Percentiles rank a stretch among this genome's conserved stretches.
phyloP scores from a whole-genome alignment of 2,329 filamentous ascomycete species.

The Aspergillus eucalypticola region DNA sequence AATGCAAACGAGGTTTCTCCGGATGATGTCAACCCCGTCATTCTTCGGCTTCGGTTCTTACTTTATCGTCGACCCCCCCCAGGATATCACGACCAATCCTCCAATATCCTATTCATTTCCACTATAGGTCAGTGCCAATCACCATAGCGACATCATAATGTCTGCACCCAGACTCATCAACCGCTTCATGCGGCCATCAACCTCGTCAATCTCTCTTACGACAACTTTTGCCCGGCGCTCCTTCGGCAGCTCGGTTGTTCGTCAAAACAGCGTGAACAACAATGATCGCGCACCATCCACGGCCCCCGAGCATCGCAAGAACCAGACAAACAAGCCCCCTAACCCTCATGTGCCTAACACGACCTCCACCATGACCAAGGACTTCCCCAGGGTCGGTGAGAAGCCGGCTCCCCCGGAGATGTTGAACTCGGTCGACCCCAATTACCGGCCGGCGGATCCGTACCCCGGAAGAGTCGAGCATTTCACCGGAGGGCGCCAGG shows the following conservation, averaged over 20 bases:
- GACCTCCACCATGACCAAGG: slow-evolving; percentile 63
- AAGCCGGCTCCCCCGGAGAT: slow-evolving; percentile 62
- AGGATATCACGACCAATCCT: neutral
- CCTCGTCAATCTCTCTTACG: slow-evolving; percentile 26
- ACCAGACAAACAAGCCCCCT: slow-evolving; percentile 57
- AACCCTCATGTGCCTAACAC: slow-evolving; percentile 67
- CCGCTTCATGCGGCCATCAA: slow-evolving; percentile 47
- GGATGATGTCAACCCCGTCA: slow-evolving; percentile 42
- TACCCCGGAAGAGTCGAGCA: slow-evolving; percentile 63
- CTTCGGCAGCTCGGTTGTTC: slow-evolving; percentile 36
- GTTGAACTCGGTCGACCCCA: slow-evolving; percentile 56
- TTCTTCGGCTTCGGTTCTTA: slow-evolving; percentile 9
- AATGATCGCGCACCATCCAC: slow-evolving; percentile 57
- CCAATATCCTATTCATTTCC: neutral
- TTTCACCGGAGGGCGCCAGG: slow-evolving; percentile 66
- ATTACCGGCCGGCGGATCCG: slow-evolving; percentile 61
- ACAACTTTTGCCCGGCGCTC: slow-evolving; percentile 27
- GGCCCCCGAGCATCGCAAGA: slow-evolving; percentile 55
- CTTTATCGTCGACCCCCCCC: neutral
- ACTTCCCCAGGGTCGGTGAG: slow-evolving; percentile 61
- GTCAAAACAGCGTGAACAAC: slow-evolving; percentile 44
- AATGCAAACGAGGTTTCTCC: slow-evolving; percentile 36
- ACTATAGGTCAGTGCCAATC: slow-evolving; percentile 2
- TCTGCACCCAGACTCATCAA: slow-evolving; percentile 47
- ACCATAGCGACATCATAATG: slow-evolving; percentile 39